Evolutionary conservation across 768 basidiomycete species (phyloP), one percentile per base, ranked within the genome.

Genomic region (Serpula lacrymans): DNA sequence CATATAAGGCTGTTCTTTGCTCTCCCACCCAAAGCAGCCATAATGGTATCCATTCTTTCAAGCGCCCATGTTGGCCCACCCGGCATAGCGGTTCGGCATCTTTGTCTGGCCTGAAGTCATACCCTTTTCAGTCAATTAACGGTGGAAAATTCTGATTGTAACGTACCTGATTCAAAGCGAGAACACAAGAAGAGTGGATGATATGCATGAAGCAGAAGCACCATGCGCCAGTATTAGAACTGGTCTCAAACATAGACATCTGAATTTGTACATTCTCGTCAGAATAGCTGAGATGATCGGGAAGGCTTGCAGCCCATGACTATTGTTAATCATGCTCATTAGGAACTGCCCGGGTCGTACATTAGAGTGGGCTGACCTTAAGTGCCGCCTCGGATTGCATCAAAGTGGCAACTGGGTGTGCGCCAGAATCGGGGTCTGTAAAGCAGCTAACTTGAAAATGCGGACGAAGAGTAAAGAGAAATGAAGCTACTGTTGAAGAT

Each of bases 221-320:
- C 88, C 88, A 90, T 8, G 85, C 84, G 33, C 87, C 84, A 21
- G 74, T 74, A 50, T 86, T 88, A 12, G 83, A 82, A 50, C 76
- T 78, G 16, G 87, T 88, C 54, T 87, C 86, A 49, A 88, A 84
- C 77, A 87, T 85, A 13, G 78, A 74, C 47, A 80, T 66, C 50
- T 90, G 85, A 14, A 80, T 75, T 47, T 71, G 68, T 14, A 88
- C 59, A 55, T 74, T 88, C 51, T 84, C 75, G 33, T 84, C 78
- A 17, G 75, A 81, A 53, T 85, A 89, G 6, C 72, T 75, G 32
- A 91, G 75, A 52, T 82, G 74, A 29, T 80, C 76, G 9, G 88
- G 79, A n/a, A 90, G 74, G 25, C 75, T 75, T 17, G 66, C 64
- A 20, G 66, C 67, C 88, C 88, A 91, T 50, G 71, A 70, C 81